A percentile compares a stretch with the other conserved stretches of the same genome.
Evolutionary conservation across 345 rosid species (phyloP).

Genomic region (Litchi chinensis): DNA sequence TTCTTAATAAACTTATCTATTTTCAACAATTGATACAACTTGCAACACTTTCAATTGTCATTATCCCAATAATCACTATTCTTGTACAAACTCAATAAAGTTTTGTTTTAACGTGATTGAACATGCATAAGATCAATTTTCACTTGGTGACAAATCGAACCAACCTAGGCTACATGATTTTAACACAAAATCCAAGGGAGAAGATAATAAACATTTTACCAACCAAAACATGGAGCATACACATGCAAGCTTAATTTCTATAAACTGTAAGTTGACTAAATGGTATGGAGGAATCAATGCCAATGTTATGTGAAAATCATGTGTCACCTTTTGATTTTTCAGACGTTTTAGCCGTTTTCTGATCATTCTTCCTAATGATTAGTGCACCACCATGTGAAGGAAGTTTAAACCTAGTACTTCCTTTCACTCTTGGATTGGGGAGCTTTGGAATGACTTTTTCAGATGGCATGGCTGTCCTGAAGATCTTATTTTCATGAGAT

Average conservation of each 20-base stretch:
- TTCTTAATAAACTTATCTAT: too few relatives aligned
- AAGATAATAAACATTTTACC: background rate
- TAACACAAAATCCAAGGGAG: conserved; percentile 1
- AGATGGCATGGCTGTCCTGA: conserved; percentile 10
- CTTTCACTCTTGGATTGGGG: background rate
- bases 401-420: conserved; percentile 24
- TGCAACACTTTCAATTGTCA: background rate
- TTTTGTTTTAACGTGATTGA: background rate
- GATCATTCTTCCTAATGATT: conserved; percentile 6
- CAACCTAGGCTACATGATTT: background rate
- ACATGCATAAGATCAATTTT: background rate
- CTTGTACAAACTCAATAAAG: background rate
- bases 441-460: conserved; percentile 13
- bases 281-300: background rate
- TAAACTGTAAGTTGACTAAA: background rate
- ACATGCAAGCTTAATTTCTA: background rate
- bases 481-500: background rate
- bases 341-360: conserved; percentile 2
- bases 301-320: background rate
- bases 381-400: conserved; percentile 12
- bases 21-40: too few relatives aligned
- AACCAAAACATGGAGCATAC: background rate
- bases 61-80: background rate
- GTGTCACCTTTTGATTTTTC: conserved; percentile 33
- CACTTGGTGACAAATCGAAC: background rate